Conservation (phyloP, 257 asterid genomes). For the Ilex asprella region DNA sequence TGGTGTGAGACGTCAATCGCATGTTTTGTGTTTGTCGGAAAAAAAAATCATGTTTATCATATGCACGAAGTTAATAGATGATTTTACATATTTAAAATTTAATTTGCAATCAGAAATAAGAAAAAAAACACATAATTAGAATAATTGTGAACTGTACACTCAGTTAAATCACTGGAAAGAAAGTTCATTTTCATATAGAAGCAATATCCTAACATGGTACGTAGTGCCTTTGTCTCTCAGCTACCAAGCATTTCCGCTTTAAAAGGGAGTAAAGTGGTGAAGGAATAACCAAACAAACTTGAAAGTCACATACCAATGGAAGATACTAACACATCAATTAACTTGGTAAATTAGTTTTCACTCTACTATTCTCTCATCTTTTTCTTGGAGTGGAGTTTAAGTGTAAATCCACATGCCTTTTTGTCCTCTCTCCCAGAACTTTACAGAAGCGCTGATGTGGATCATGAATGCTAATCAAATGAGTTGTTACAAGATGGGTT, state of each 20-base stretch:
- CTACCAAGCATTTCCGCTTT: background rate
- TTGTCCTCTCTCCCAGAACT: background rate
- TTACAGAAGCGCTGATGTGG: background rate
- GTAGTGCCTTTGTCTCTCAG: conserved; percentile 9
- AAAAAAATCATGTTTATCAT: no score
- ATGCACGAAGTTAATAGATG: no score
- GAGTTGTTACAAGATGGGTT: background rate
- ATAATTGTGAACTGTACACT: no score
- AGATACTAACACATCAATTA: conserved; percentile 2
- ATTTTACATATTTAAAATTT: no score
- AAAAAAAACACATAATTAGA: no score
- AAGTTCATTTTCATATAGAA: background rate
- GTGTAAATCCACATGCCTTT: conserved; percentile 13
- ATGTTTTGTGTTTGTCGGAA: no score
- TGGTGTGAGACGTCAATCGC: no score
- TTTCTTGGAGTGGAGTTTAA: conserved; percentile 19
- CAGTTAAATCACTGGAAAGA: background rate
- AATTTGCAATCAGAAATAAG: no score
- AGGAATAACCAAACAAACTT: background rate
- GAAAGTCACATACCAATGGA: no score
- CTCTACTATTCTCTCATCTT: conserved; percentile 7
- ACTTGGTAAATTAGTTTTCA: conserved; percentile 8
- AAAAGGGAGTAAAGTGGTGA: background rate
- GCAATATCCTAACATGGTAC: background rate
- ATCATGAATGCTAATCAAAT: background rate